Conservation (phyloP, 306 rosid genomes). For the Lupinus albus region DNA sequence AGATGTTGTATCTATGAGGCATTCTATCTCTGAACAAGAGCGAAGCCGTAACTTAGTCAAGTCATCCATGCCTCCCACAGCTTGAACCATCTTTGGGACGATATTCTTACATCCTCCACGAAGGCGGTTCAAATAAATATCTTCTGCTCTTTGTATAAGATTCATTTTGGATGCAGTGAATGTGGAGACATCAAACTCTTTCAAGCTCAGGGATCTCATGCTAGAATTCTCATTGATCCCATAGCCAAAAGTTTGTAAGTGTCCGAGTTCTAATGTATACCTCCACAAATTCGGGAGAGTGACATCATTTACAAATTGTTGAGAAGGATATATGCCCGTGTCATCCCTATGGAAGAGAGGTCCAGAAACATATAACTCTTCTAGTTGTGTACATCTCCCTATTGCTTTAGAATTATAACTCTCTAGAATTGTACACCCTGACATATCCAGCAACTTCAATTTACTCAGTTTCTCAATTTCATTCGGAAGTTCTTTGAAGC, state of each 20-base stretch:
- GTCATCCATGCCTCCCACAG: slow-evolving; percentile 32
- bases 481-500: slow-evolving; percentile 22
- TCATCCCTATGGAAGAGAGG: neutral
- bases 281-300: slow-evolving; percentile 22
- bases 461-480: neutral
- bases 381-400: slow-evolving; percentile 38
- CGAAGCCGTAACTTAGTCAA: neutral
- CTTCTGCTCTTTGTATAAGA: slow-evolving; percentile 24
- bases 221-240: slow-evolving; percentile 17
- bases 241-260: neutral
- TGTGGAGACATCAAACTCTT: neutral
- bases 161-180: slow-evolving; percentile 3
- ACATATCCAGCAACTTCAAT: slow-evolving; percentile 30
- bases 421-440: neutral
- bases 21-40: slow-evolving; percentile 24
- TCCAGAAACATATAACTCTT: slow-evolving; percentile 38
- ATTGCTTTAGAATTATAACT: slow-evolving; percentile 25
- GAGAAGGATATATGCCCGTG: neutral
- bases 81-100: slow-evolving; percentile 13
- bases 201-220: neutral
- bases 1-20: slow-evolving; percentile 26
- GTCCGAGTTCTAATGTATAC: slow-evolving; percentile 13
- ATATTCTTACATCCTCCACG: slow-evolving; percentile 29
- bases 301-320: neutral
- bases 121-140: neutral